Evolutionary conservation across 2,329 filamentous ascomycete species (phyloP).

Genomic region (Trichoderma lentiforme): DNA sequence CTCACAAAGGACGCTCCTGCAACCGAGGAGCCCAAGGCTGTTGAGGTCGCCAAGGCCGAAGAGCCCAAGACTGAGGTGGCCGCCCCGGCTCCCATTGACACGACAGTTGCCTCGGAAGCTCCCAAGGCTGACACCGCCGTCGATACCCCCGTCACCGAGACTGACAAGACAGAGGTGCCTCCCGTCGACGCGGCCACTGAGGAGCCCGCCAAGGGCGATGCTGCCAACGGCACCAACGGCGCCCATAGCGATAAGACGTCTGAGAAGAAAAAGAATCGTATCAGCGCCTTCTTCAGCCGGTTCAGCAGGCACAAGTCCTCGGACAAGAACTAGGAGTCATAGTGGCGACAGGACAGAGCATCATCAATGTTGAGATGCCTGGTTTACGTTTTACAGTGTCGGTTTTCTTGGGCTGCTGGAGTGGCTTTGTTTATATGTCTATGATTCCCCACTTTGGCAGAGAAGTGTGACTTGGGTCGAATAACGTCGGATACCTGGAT

Average conservation of each 20-base stretch:
- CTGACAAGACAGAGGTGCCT: slow-evolving; percentile 22
- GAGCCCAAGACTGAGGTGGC: slow-evolving; percentile 9
- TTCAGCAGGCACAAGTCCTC: slow-evolving; percentile 49
- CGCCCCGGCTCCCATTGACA: not conserved
- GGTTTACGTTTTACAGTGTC: slow-evolving; percentile 23
- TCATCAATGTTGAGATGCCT: slow-evolving; percentile 14
- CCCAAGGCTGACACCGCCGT: slow-evolving; percentile 16
- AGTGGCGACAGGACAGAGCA: slow-evolving; percentile 6
- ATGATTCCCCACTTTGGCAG: slow-evolving; percentile 39
- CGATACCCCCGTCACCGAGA: slow-evolving; percentile 21
- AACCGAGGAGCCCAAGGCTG: slow-evolving; percentile 6
- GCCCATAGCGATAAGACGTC: slow-evolving; percentile 20
- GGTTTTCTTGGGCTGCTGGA: slow-evolving; percentile 33
- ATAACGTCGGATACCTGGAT: slow-evolving; percentile 30
- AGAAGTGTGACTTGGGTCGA: slow-evolving; percentile 31
- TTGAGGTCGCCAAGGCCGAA: slow-evolving; percentile 1
- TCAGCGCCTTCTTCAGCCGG: slow-evolving; percentile 61
- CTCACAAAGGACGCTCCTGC: slow-evolving; percentile 31
- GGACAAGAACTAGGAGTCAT: slow-evolving; percentile 28
- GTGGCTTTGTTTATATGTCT: slow-evolving; percentile 34
- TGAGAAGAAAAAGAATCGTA: slow-evolving; percentile 60
- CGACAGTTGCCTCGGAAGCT: slow-evolving; percentile 17
- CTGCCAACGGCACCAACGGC: slow-evolving; percentile 24
- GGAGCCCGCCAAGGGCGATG: slow-evolving; percentile 22
- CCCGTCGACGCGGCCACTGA: slow-evolving; percentile 9